A percentile compares a stretch with the other conserved stretches of the same genome.
Conservation (phyloP, 345 rosid species). For the Populus davidiana region DNA sequence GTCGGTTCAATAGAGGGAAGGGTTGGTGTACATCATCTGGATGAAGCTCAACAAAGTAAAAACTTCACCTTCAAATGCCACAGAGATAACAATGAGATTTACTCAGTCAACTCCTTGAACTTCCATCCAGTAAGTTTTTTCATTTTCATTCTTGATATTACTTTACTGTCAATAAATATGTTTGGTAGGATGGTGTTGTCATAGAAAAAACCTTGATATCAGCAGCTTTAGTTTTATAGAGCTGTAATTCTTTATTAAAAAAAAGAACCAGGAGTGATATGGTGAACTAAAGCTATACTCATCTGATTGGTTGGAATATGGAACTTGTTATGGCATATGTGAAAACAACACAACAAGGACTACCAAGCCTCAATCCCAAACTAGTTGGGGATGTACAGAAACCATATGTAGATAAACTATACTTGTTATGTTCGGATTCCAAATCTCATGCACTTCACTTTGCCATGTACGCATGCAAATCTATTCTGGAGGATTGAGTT, state of each 20-base stretch:
- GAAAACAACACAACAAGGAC: background rate
- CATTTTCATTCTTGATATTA: background rate
- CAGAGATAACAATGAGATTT: conserved; percentile 83
- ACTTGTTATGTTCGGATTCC: background rate
- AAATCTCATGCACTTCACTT: background rate
- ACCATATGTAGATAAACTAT: background rate
- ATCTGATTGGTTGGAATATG: background rate
- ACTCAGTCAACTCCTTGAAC: conserved; percentile 89
- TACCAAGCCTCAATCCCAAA: background rate
- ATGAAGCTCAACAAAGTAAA: conserved; percentile 71
- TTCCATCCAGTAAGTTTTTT: conserved; percentile 82
- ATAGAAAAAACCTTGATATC: background rate
- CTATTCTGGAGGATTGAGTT: background rate
- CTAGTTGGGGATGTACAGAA: background rate
- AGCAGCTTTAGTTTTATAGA: background rate
- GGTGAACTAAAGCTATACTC: background rate
- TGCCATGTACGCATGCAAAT: background rate
- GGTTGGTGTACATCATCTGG: conserved; percentile 96
- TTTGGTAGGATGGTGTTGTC: background rate
- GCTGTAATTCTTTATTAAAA: background rate
- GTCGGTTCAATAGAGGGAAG: conserved; percentile 99
- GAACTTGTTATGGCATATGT: background rate
- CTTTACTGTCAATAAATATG: background rate
- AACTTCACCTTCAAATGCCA: conserved; percentile 99
- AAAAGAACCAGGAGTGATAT: background rate